Evolutionary conservation across 805 yeast species (phyloP).

Genomic region (Helenozyma baotianmanensis): DNA sequence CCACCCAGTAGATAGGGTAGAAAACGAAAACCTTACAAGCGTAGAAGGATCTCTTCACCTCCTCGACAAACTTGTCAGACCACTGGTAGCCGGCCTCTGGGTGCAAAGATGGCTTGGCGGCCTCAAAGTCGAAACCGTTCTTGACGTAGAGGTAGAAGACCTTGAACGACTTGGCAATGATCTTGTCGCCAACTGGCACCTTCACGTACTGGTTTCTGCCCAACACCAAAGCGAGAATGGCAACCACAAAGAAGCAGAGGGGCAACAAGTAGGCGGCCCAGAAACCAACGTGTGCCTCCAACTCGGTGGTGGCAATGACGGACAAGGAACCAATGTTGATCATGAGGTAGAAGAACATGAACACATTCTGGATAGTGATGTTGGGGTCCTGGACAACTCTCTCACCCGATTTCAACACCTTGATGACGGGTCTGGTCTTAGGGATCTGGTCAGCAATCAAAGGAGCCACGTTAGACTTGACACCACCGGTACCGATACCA

Average conservation of each 20-base stretch:
- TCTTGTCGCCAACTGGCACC: conserved; percentile 58
- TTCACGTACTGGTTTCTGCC: conserved; percentile 56
- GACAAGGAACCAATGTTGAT: conserved; percentile 73
- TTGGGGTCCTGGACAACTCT: conserved; percentile 53
- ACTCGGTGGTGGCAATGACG: conserved; percentile 70
- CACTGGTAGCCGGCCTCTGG: conserved; percentile 49
- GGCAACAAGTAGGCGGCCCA: conserved; percentile 77
- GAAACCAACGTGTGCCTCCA: conserved; percentile 61
- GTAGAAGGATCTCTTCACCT: conserved; percentile 56
- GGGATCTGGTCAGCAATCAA: conserved; percentile 57
- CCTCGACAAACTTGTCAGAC: conserved; percentile 71
- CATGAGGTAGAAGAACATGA: conserved; percentile 72
- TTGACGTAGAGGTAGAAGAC: conserved; percentile 38
- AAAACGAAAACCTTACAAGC: conserved; percentile 73
- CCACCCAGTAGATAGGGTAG: conserved; percentile 72
- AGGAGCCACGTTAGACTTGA: conserved; percentile 71
- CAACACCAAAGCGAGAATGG: conserved; percentile 43
- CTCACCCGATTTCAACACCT: conserved; percentile 36
- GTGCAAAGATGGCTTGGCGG: conserved; percentile 55
- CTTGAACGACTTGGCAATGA: conserved; percentile 50
- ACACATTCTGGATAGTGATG: conserved; percentile 66
- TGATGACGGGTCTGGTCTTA: conserved; percentile 35
- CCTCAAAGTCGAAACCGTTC: conserved; percentile 47
- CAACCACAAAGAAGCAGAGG: conserved; percentile 51
- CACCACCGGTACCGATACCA: conserved; percentile 79